Evolutionary conservation across 768 basidiomycete genomes (phyloP), one percentile per base, ranked within the genome.

Genomic region (Lactifluus volemus): DNA sequence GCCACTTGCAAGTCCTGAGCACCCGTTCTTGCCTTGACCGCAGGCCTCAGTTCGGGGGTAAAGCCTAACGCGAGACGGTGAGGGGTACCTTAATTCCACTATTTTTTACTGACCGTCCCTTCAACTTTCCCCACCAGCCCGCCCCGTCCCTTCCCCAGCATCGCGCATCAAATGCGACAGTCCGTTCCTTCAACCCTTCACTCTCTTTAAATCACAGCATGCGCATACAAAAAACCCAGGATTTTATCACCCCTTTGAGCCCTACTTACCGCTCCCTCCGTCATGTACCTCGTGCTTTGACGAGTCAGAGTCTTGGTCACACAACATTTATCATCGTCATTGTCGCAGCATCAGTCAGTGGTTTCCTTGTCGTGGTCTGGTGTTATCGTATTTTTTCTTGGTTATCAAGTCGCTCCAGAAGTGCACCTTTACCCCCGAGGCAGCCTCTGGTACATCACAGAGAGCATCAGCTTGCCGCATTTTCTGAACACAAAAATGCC

Each of bases 361-460:
- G 73, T 41, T 58, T 79, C 56, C 57, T 78, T 63, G 49, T 75
- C 64, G 53, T 75, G 53, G 49, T 79, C 60, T 62, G 77, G 59
- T 65, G 80, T 49, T 70, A 70, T 68, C 73, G 74, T 15, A 58
- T 77, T 63, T 58, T 79, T 55, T 73, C 73, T 42, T 73, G 74
- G 49, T 65, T 53, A 15, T 73, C 67, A 30, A 68, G 71, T 29
- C 71, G 69, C 21, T 60, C 68, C 17, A 67, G 69, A 30, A 68
- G 76, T 1, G 73, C 69, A 0, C 86, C 86, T 4, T 75, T 87
- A 0, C 86, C 86, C 0, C 86, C 84, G 14, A 76, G 82, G 11
- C 86, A 86, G 64, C 81, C 83, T 15, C 79, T 87, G 25, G 84
- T 85, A 5, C 82, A 82, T 65, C 79, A 82, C 56, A 78, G 85